phyloP scores from a whole-genome alignment of 2,329 filamentous ascomycete species.

The Tolypocladium sp. region DNA sequence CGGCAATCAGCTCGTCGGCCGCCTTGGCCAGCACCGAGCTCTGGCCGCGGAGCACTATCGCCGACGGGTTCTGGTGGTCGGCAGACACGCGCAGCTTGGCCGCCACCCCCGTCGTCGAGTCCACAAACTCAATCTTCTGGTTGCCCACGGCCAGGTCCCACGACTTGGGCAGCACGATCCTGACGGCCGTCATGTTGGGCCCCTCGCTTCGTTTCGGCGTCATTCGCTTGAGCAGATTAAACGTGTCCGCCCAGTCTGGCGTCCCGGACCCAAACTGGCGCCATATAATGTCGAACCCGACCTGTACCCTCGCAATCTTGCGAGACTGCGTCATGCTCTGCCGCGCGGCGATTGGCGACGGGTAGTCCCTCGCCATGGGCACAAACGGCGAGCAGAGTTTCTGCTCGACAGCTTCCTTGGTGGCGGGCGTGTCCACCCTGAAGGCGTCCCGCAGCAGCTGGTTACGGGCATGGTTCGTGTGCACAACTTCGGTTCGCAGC shows the following conservation, averaged over 20 bases:
- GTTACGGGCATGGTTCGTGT: conserved; percentile 13
- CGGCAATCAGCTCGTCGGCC: conserved; percentile 21
- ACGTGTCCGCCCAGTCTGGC: conserved; percentile 29
- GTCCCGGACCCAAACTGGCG: conserved; percentile 15
- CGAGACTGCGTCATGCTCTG: conserved; percentile 11
- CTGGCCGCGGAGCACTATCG: conserved; percentile 22
- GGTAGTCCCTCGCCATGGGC: conserved; percentile 17
- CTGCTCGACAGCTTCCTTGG: conserved; percentile 9
- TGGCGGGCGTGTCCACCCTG: conserved; percentile 10
- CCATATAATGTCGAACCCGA: conserved; percentile 24
- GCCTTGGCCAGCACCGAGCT: conserved; percentile 20
- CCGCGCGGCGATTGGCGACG: conserved; percentile 12
- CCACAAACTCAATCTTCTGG: conserved; percentile 22
- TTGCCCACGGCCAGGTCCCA: conserved; percentile 24
- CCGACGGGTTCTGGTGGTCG: conserved; percentile 19
- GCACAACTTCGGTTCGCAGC: neutral
- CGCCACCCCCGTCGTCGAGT: conserved; percentile 22
- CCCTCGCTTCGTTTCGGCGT: conserved; percentile 23
- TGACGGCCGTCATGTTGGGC: conserved; percentile 24
- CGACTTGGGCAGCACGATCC: conserved; percentile 24
- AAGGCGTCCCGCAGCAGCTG: conserved; percentile 19
- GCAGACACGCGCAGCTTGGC: conserved; percentile 21
- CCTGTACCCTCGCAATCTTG: conserved; percentile 24
- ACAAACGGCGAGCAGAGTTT: conserved; percentile 17
- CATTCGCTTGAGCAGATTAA: conserved; percentile 26